These are phyloP conservation scores for Tolypocladium capitatum DNA, from an alignment of 2,329 filamentous ascomycete genomes.

Conservation along the genomic window DNA sequence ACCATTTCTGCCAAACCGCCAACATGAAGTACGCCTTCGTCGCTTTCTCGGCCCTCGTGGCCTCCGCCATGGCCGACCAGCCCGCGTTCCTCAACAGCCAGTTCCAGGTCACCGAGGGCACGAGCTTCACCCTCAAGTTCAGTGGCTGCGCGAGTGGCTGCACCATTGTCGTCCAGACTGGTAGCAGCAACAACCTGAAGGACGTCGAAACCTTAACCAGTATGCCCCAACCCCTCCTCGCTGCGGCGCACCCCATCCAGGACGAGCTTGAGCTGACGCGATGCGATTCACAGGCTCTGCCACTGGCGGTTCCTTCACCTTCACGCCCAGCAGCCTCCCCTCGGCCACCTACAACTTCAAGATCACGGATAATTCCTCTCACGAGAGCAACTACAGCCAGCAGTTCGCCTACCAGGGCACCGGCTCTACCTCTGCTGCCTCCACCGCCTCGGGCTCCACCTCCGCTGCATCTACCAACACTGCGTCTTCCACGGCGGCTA, in stretches of 20 bases:
- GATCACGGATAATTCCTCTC: constrained; percentile 13
- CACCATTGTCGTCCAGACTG: constrained; percentile 21
- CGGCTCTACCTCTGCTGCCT: constrained; percentile 3
- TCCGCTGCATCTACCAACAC: neutral
- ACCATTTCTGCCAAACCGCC: constrained; percentile 1
- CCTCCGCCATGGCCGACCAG: constrained; percentile 13
- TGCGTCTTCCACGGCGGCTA: neutral
- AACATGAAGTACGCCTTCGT: constrained; percentile 24
- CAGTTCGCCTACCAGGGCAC: constrained; percentile 17
- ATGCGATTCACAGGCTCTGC: constrained; percentile 5
- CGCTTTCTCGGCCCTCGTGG: constrained; percentile 16
- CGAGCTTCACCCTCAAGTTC: constrained; percentile 19
- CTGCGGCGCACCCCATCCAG: neutral
- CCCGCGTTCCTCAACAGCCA: constrained; percentile 19
- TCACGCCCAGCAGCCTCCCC: constrained; percentile 14
- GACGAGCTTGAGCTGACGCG: neutral
- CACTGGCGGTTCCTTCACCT: constrained; percentile 12
- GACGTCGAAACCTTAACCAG: constrained; percentile 17
- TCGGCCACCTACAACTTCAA: constrained; percentile 21
- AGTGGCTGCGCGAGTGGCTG: constrained; percentile 18
- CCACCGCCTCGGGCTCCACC: neutral
- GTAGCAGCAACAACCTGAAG: constrained; percentile 14
- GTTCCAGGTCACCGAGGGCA: constrained; percentile 14
- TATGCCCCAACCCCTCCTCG: constrained; percentile 8
- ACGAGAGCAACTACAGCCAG: constrained; percentile 18